Base-by-base conservation (phyloP, 2,329 filamentous ascomycete genomes). In the Mycogone perniciosa region DNA sequence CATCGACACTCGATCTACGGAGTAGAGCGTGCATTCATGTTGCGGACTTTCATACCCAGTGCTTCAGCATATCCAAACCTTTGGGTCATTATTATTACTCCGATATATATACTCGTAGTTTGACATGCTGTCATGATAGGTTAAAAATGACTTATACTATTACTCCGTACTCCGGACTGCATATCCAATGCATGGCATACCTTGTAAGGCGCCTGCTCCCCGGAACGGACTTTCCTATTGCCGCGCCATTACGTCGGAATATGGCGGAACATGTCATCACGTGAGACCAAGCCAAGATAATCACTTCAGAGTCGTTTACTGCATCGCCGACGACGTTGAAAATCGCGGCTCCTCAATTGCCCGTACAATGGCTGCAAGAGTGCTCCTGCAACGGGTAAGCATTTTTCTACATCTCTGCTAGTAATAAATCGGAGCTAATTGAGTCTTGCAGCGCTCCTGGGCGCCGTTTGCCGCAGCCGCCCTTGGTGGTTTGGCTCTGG, bases 311-410 rank as follows among this genome's bases (percentile, higher is more conserved):
- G 13, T 13, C 33, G 33, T 38, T 13, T 40, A 30, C 43, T 51
- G 55, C 44, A 53, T 42, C 48, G 55, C 51, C 54, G 54, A 56
- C 57, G 53, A 58, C 57, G 43, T 53, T 57, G 53, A 62, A 58
- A 50, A 56, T 55, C 60, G 60, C 56, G 60, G 56, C 56, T 58
- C 60, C 59, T 69, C 73, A 74, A 77, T 75, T 76, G 73, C 72
- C 69, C 66, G 63, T 64, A 75, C 66, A 67, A 82, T 82, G 79
- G 77, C 77, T 71, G 74, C 78, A 63, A 76, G 77, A 79, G 71
- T 80, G 69, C 70, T 81, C 67, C 69, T 81, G 62, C 75, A 74
- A 68, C 74, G 72, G 74, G 79, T 82, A 64, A 66, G 71, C 42
- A 7, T 10, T 44, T 33, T 29, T 9, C n/a, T 4, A 33, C 48